phyloP scores from a whole-genome alignment of 257 asterid species.

The Catharanthus roseus region DNA sequence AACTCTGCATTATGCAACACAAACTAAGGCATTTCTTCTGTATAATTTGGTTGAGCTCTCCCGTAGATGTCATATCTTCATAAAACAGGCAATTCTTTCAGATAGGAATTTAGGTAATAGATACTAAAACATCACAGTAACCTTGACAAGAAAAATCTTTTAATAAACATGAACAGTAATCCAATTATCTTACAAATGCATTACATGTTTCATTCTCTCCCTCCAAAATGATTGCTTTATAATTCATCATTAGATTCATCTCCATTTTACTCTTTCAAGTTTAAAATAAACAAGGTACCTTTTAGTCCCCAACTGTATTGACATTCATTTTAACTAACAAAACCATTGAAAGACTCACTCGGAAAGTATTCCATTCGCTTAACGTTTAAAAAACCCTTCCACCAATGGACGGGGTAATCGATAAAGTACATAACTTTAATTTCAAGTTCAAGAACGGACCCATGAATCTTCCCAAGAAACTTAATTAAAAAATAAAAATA shows the following conservation, averaged over 20 bases:
- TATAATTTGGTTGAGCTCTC: not conserved
- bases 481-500: not conserved
- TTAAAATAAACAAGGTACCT: not conserved
- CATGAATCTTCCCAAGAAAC: conserved; percentile 10
- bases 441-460: not conserved
- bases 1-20: not conserved
- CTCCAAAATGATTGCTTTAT: not conserved
- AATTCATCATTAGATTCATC: not conserved
- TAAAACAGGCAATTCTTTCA: not conserved
- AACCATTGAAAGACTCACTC: too few relatives aligned
- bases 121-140: not conserved
- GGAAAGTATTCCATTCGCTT: not conserved
- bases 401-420: not conserved
- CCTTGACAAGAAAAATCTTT: not conserved
- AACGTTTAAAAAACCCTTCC: not conserved
- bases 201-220: not conserved
- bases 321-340: not conserved
- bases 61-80: not conserved
- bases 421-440: not conserved
- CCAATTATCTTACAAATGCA: not conserved
- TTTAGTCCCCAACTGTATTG: not conserved
- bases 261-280: not conserved
- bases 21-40: not conserved
- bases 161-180: not conserved
- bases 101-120: not conserved